Evolutionary conservation across 176 grass and related monocot genomes (phyloP), one percentile per base, ranked within the genome.

Genomic region (Musa schizocarpa): DNA sequence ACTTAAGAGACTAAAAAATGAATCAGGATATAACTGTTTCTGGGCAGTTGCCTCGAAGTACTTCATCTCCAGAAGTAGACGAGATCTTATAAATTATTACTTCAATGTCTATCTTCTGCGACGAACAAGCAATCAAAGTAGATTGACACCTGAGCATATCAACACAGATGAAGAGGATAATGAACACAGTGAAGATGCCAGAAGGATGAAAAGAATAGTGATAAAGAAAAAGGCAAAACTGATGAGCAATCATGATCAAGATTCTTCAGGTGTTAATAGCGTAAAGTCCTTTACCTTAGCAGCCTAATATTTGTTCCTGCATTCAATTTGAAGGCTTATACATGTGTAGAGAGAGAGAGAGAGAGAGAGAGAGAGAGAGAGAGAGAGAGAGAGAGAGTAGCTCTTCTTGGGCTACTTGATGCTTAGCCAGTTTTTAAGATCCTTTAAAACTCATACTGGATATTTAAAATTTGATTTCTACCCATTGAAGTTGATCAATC

Each of bases 51-150:
- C 72, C 9, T 72, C 69, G 17, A 92, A 84, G 68, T 57, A 87
- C 81, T 87, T 98, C 79, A 72, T 48, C 63, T 81, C 86, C 54
- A 92, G 81, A 81, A 79, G 74, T 71, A 83, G 70, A 53, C 76
- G 27, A 80, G 82, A 89, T 74, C 81, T 95, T 79, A 71, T 92
- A 78, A 81, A 53, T 51, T 99, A 99, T 62, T 99, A 89, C 82
- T 83, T 95, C 80, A 99, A 99, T 78, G 96, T 99, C 74, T 92
- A 86, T 81, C 66, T 95, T 77, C 82, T 89, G 73, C 93, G 88
- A 84, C 84, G 83, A 82, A 88, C 95, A 51, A 83, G 77, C 48
- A 84, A 69, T 69, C 84, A 87, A 54, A 95, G 96, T 81, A 85
- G 88, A 74, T 27, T 78, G 53, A 80, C 74, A 71, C 88, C 84